A percentile compares a stretch with the other conserved stretches of the same genome.
These are phyloP conservation scores for Colletotrichum godetiae DNA, from an alignment of 2,329 filamentous ascomycete species.

Conservation along the genomic window DNA sequence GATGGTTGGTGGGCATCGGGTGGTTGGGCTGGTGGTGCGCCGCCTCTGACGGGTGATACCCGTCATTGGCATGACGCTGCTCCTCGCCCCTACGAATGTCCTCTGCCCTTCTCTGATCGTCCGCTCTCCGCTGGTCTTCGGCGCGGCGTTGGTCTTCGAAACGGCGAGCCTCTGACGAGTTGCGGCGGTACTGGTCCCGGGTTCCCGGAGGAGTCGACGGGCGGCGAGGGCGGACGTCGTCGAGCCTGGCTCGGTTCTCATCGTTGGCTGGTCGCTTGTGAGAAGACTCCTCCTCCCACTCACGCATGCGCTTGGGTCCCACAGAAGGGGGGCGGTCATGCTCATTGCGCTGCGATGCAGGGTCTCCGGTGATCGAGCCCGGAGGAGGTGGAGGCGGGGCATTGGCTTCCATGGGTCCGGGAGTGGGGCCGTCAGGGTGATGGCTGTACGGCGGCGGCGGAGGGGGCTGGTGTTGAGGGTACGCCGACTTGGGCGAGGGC, in stretches of 20 bases:
- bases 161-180: conserved; percentile 78
- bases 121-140: conserved; percentile 63
- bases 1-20: conserved; percentile 63
- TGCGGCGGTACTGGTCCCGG: conserved; percentile 77
- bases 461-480: conserved; percentile 77
- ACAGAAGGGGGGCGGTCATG: conserved; percentile 84
- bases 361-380: conserved; percentile 70
- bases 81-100: conserved; percentile 65
- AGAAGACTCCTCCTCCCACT: conserved; percentile 88
- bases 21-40: conserved; percentile 83
- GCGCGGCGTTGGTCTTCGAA: conserved; percentile 72
- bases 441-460: conserved; percentile 70
- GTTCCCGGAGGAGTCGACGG: conserved; percentile 74
- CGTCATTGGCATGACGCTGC: conserved; percentile 78
- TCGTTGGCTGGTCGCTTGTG: conserved; percentile 90
- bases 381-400: conserved; percentile 72
- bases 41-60: conserved; percentile 91
- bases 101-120: conserved; percentile 71
- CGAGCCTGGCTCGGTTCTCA: conserved; percentile 85
- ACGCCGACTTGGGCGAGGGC: conserved; percentile 90
- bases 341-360: conserved; percentile 68
- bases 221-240: conserved; percentile 84
- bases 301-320: conserved; percentile 84
- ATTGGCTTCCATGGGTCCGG: conserved; percentile 74
- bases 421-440: conserved; percentile 71